Evolutionary conservation across 768 basidiomycete genomes (phyloP), one percentile per base, ranked within the genome.

Genomic region (Solioccasus polychromus): DNA sequence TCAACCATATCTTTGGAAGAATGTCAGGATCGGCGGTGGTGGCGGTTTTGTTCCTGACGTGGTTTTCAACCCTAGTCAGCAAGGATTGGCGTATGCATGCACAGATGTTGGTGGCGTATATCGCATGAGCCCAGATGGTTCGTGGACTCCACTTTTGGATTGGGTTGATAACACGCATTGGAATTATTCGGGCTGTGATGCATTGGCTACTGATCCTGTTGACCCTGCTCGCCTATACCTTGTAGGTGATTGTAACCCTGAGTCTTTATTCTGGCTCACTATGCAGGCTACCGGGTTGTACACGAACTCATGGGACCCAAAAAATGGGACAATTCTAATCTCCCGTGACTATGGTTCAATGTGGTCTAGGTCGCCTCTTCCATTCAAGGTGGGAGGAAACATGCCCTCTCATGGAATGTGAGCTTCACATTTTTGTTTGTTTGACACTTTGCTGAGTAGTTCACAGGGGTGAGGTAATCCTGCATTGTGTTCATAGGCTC

Each of bases 91-190:
- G 3, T 83, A 78, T 59, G 80, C 78, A n/a, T 76, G 82, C 19
- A 82, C 81, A 8, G 82, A 83, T 60, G 82, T 85, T 29, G 81
- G 82, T 43, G 82, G 80, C 22, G 80, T 77, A 18, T 83, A 83
- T 62, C 78, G 71, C 54, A 63, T 84, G 56, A 82, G 83, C 56
- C 31, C 77, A 2, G 77, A 81, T 53, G 76, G 79, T 41, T 65
- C 77, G 2, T 83, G 83, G 82, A 79, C 78, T 0, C 80, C 82
- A 31, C 63, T 83, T 18, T 67, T 81, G 29, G 82, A 83, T 55
- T 83, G 79, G 46, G 72, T 58, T 23, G 66, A 68, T 46, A 46
- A 69, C 51, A 70, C 68, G 6, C 68, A 69, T 36, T 83, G 82
- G 82, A 74, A 78, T 43, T 75, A 79, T 50, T 81, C 77, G 78